These are phyloP conservation scores for Stephanodiscus minutulus DNA, from an alignment of 108 stramenopile species.

Conservation along the genomic window DNA sequence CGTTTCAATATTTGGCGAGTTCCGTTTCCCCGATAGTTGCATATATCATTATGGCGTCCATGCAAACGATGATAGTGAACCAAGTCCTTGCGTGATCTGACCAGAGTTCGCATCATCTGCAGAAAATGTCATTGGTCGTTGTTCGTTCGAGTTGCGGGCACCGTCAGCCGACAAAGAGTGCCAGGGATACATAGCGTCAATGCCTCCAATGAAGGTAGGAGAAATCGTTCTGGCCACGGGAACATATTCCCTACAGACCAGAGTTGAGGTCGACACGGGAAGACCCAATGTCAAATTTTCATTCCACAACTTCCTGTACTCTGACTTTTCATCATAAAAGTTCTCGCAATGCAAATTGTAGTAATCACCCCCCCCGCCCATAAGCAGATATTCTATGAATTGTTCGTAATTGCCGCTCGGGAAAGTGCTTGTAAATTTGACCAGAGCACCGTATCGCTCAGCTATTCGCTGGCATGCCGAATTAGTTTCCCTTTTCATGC, in stretches of 20 bases:
- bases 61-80: conserved; percentile 26
- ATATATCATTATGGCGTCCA: conserved; percentile 47
- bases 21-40: conserved; percentile 52
- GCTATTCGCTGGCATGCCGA: conserved; percentile 34
- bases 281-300: conserved; percentile 45
- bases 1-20: conserved; percentile 54
- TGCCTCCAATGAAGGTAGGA: not conserved
- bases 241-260: conserved; percentile 29
- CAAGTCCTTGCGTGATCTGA: conserved; percentile 23
- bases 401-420: conserved; percentile 70
- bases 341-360: conserved; percentile 20
- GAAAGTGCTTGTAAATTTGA: conserved; percentile 21
- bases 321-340: conserved; percentile 68
- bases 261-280: conserved; percentile 12
- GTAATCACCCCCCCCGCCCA: conserved; percentile 27
- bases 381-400: conserved; percentile 58
- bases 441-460: conserved; percentile 31
- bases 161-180: conserved; percentile 7
- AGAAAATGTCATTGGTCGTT: conserved; percentile 10
- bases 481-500: conserved; percentile 47
- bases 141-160: not conserved
- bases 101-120: conserved; percentile 16
- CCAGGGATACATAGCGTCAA: not conserved
- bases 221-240: conserved; percentile 1
- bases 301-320: conserved; percentile 76